These are phyloP conservation scores for Linnemannia elongata DNA, from an alignment of 192 early-diverging fungal species.

Conservation along the genomic window DNA sequence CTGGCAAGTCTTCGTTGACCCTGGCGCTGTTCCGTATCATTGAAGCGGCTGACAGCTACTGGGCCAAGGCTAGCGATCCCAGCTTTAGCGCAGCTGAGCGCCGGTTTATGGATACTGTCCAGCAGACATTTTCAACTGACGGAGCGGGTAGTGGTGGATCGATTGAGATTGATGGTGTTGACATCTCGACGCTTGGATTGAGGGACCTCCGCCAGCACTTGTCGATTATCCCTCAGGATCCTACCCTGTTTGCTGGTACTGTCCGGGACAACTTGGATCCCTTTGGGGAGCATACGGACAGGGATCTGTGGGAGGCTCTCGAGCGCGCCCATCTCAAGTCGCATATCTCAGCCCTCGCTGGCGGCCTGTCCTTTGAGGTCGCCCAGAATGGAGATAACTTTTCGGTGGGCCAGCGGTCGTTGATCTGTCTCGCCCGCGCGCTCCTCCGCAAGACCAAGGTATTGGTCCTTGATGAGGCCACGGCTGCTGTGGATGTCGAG, in stretches of 20 bases:
- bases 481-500: conserved; percentile 79
- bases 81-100: background rate
- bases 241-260: conserved; percentile 73
- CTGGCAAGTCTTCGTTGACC: conserved; percentile 66
- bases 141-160: conserved; percentile 53
- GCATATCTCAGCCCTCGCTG: conserved; percentile 69
- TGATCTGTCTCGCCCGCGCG: conserved; percentile 76
- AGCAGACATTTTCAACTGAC: background rate
- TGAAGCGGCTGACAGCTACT: conserved; percentile 56
- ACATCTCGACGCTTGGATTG: conserved; percentile 64
- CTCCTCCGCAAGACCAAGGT: conserved; percentile 69
- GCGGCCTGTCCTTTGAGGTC: conserved; percentile 75
- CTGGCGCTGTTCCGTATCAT: conserved; percentile 63
- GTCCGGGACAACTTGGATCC: conserved; percentile 69
- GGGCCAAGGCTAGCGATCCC: conserved; percentile 34
- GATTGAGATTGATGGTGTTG: conserved; percentile 67
- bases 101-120: background rate
- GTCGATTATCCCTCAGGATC: conserved; percentile 85
- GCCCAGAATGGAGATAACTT: conserved; percentile 86
- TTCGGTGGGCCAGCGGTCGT: conserved; percentile 81
- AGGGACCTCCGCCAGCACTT: conserved; percentile 68
- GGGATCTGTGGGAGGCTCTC: conserved; percentile 76
- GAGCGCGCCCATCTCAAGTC: conserved; percentile 75
- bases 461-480: conserved; percentile 58
- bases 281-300: conserved; percentile 61